These are phyloP conservation scores for Babesia sp. DNA, from an alignment of 169 alveolate species.

Conservation along the genomic window DNA sequence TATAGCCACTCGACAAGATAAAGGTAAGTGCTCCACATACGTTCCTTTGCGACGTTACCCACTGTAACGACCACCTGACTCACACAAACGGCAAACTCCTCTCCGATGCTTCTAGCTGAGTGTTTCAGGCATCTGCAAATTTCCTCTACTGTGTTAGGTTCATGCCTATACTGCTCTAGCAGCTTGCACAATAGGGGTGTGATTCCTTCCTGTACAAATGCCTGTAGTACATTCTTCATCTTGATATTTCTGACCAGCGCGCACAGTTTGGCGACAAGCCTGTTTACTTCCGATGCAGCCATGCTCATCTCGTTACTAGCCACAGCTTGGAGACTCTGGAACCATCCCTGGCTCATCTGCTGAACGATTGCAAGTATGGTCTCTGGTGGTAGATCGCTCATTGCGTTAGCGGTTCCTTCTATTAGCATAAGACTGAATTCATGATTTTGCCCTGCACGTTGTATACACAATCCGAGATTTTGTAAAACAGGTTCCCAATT, in stretches of 20 bases:
- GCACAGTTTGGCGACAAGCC: constrained; percentile 5
- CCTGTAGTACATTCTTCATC: constrained; percentile 8
- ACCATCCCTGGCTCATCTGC: constrained; percentile 19
- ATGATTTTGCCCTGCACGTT: constrained; percentile 4
- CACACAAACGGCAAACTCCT: constrained; percentile 9
- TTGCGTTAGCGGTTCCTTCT: constrained; percentile 42
- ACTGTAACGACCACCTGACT: constrained; percentile 16
- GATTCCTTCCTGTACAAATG: not conserved
- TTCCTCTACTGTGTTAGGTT: constrained; percentile 24
- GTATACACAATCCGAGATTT: constrained; percentile 17
- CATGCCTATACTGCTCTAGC: constrained; percentile 12
- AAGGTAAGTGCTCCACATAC: constrained; percentile 47
- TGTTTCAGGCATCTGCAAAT: constrained; percentile 60
- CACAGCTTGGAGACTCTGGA: constrained; percentile 29
- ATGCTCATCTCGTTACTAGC: constrained; percentile 6
- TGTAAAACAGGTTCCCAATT: constrained; percentile 32
- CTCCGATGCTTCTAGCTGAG: constrained; percentile 29
- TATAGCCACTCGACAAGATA: constrained; percentile 61
- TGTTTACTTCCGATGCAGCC: not conserved
- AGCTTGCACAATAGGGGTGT: constrained; percentile 40
- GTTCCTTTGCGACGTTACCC: constrained; percentile 15
- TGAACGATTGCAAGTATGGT: constrained; percentile 2
- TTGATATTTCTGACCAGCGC: constrained; percentile 24
- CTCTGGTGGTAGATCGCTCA: constrained; percentile 28
- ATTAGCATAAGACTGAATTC: constrained; percentile 1